Evolutionary conservation across 148 eudicot genomes (phyloP).

Genomic region (Oxyria digyna): DNA sequence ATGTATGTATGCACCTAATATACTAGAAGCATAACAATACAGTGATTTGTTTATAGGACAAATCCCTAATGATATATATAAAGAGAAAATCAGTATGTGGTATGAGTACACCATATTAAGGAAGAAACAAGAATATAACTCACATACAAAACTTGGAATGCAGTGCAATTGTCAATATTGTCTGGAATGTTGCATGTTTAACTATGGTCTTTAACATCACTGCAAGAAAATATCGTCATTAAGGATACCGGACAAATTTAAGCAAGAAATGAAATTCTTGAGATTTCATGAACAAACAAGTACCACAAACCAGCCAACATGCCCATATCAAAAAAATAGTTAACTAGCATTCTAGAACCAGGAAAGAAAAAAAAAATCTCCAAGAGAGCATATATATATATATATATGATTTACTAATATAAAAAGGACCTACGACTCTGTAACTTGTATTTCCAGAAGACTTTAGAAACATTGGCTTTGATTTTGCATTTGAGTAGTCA

Average conservation of each 20-base stretch:
- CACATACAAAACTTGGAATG: slow-evolving; percentile 97
- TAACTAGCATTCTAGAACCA: not conserved
- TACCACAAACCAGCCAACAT: slow-evolving; percentile 97
- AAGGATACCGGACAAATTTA: not conserved
- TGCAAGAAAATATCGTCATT: slow-evolving; percentile 14
- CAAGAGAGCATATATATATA: slow-evolving; percentile 4
- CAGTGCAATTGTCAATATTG: slow-evolving; percentile 69
- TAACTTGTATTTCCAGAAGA: too few species aligned
- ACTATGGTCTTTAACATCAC: slow-evolving; percentile 95
- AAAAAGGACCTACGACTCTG: too few species aligned
- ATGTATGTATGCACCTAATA: too few species aligned
- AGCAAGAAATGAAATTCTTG: not conserved
- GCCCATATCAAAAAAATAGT: slow-evolving; percentile 52
- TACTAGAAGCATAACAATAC: slow-evolving; percentile 15
- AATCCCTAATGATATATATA: slow-evolving; percentile 43
- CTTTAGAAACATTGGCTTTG: too few species aligned
- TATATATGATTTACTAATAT: too few species aligned
- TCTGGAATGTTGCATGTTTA: slow-evolving; percentile 62
- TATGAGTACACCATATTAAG: not conserved
- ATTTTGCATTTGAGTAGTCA: too few species aligned
- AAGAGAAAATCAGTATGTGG: slow-evolving; percentile 1
- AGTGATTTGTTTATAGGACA: slow-evolving; percentile 77
- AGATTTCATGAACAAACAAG: slow-evolving; percentile 56
- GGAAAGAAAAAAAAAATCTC: not conserved
- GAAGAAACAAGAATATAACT: not conserved